phyloP scores from a whole-genome alignment of 106 monocot genomes.

The Acanthochlamys bracteata region DNA sequence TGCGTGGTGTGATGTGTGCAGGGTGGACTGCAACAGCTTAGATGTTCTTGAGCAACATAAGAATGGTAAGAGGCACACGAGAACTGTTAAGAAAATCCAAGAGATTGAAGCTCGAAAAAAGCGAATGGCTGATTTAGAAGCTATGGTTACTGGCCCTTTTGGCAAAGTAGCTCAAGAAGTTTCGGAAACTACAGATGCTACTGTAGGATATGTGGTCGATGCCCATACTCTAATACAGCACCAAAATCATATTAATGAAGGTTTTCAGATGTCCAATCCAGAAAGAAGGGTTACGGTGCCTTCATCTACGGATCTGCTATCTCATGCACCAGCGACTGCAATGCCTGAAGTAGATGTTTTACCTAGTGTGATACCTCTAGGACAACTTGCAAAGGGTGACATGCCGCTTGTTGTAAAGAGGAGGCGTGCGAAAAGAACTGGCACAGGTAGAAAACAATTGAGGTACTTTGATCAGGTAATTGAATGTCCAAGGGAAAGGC shows the following conservation, averaged over 20 bases:
- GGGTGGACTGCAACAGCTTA: constrained; percentile 68
- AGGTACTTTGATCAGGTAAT: constrained; percentile 12
- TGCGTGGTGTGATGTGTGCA: constrained; percentile 72
- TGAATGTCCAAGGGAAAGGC: constrained; percentile 22
- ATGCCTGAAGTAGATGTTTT: neutral
- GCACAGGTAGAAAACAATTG: constrained; percentile 29
- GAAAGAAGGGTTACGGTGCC: neutral
- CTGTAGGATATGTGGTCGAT: constrained; percentile 4
- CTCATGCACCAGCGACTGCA: neutral
- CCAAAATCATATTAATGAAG: constrained; percentile 3
- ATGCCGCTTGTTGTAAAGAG: constrained; percentile 14
- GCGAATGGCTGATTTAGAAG: constrained; percentile 27
- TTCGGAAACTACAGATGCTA: constrained; percentile 2
- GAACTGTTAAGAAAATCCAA: constrained; percentile 38
- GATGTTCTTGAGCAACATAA: constrained; percentile 77
- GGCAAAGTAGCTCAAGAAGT: neutral
- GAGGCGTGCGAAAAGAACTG: constrained; percentile 13
- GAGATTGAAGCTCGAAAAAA: constrained; percentile 50
- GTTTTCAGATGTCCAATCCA: constrained; percentile 10
- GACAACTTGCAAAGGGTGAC: constrained; percentile 12
- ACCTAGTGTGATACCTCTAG: neutral
- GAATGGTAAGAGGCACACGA: constrained; percentile 69
- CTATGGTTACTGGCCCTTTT: constrained; percentile 1
- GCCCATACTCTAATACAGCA: neutral
- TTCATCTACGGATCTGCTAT: neutral